Conservation (phyloP, 768 basidiomycete genomes). For the Sporobolomyces roseus region DNA sequence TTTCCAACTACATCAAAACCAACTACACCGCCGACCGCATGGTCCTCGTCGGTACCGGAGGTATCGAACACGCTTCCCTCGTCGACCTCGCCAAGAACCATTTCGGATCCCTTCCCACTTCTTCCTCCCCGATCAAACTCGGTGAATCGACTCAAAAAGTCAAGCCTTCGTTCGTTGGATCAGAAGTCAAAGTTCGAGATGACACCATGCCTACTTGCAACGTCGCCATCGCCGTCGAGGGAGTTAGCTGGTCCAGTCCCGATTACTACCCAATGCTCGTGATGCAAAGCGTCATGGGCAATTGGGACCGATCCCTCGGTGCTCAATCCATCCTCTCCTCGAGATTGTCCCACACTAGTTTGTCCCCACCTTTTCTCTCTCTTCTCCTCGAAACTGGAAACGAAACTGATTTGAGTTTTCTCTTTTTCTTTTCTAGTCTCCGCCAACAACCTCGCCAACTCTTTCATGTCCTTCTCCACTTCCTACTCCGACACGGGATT, state of each 20-base stretch:
- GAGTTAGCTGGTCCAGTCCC: conserved; percentile 93
- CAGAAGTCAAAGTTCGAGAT: conserved; percentile 91
- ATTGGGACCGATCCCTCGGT: conserved; percentile 97
- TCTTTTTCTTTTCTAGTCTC: too few species aligned
- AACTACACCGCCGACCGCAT: conserved; percentile 99
- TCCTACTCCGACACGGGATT: conserved; percentile 97
- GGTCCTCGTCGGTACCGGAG: conserved; percentile 96
- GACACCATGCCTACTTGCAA: conserved; percentile 84
- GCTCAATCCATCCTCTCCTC: conserved; percentile 84
- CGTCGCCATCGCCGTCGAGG: conserved; percentile 94
- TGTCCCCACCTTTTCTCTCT: too few species aligned
- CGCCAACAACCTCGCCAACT: conserved; percentile 92
- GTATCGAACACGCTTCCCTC: conserved; percentile 83
- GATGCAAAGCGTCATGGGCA: conserved; percentile 95
- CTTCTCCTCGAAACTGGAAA: too few species aligned
- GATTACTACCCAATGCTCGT: conserved; percentile 99
- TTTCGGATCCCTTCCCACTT: conserved; percentile 83
- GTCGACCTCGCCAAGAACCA: conserved; percentile 93
- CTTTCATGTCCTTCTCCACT: conserved; percentile 98
- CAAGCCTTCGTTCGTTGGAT: conserved; percentile 79
- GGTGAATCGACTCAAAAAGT: conserved; percentile 67
- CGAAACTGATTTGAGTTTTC: too few species aligned
- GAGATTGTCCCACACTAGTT: conserved; percentile 80
- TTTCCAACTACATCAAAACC: conserved; percentile 84
- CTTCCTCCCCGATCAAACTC: conserved; percentile 79